Percentiles rank a stretch among this genome's conserved stretches.
phyloP scores from a whole-genome alignment of 176 grass and related monocot genomes.

The Bonia amplexicaulis region DNA sequence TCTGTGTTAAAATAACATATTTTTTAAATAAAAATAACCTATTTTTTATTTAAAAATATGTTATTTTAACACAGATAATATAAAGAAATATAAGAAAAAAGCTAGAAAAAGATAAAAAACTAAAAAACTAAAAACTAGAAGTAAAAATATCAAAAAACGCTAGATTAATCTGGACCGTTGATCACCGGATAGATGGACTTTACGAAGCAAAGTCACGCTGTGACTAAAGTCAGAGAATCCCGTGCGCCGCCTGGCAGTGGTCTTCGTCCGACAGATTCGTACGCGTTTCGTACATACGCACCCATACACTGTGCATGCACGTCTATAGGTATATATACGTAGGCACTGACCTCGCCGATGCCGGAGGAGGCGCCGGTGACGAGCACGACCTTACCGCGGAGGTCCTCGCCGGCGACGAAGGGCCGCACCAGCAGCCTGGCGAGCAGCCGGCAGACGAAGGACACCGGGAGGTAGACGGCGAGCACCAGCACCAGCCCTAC shows the following conservation, averaged over 20 bases:
- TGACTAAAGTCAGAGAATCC: too few relatives aligned
- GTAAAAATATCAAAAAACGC: too few relatives aligned
- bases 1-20: too few relatives aligned
- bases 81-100: too few relatives aligned
- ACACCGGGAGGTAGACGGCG: conserved; percentile 57
- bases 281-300: neutral
- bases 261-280: neutral
- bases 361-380: conserved; percentile 90
- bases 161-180: too few relatives aligned
- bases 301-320: neutral
- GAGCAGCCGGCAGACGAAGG: conserved; percentile 42
- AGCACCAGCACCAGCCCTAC: conserved; percentile 46
- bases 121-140: too few relatives aligned
- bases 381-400: conserved; percentile 74
- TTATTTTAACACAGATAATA: too few relatives aligned
- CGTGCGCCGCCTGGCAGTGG: neutral
- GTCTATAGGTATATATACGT: neutral
- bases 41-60: too few relatives aligned
- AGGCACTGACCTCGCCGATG: conserved; percentile 70
- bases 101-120: too few relatives aligned
- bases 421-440: conserved; percentile 38
- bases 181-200: too few relatives aligned
- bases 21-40: too few relatives aligned
- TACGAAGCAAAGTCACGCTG: too few relatives aligned
- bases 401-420: conserved; percentile 49